A percentile compares a stretch with the other conserved stretches of the same genome.
These are phyloP conservation scores for Agrostemma githago DNA, from an alignment of 148 eudicot species.

Conservation along the genomic window DNA sequence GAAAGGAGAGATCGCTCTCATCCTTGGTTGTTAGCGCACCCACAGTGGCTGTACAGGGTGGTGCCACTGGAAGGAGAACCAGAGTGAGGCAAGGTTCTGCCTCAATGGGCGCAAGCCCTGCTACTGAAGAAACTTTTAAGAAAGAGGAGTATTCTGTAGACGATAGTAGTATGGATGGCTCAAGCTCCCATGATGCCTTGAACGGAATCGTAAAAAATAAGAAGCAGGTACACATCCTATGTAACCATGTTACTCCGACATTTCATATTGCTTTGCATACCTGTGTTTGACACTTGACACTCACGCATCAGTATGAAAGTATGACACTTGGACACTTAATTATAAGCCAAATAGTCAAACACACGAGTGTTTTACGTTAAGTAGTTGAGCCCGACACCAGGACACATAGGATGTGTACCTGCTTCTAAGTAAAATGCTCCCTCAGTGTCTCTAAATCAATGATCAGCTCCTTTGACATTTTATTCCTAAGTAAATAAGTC, in stretches of 20 bases:
- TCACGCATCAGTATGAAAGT: neutral
- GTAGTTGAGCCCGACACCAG: neutral
- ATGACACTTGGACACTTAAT: neutral
- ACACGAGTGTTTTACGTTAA: neutral
- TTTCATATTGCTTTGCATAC: neutral
- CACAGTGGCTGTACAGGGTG: slow-evolving; percentile 59
- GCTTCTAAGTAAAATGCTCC: neutral
- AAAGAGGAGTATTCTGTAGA: slow-evolving; percentile 68
- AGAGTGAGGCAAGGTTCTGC: slow-evolving; percentile 61
- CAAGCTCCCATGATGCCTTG: slow-evolving; percentile 71
- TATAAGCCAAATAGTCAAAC: neutral
- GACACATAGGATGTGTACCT: neutral
- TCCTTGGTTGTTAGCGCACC: slow-evolving; percentile 85
- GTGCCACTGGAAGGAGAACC: slow-evolving; percentile 77
- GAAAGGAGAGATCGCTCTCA: slow-evolving; percentile 94
- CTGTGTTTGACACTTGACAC: neutral
- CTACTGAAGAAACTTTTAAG: slow-evolving; percentile 51
- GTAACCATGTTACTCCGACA: neutral
- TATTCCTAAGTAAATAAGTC: neutral
- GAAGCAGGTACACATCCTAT: slow-evolving; percentile 54
- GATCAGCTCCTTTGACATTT: neutral
- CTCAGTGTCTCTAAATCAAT: neutral
- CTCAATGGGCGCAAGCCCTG: slow-evolving; percentile 49
- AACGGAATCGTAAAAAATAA: slow-evolving; percentile 53
- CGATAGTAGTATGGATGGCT: slow-evolving; percentile 48